Conservation (phyloP, 1,284 basidiomycete species). For the Cryptococcus maquisensis region DNA sequence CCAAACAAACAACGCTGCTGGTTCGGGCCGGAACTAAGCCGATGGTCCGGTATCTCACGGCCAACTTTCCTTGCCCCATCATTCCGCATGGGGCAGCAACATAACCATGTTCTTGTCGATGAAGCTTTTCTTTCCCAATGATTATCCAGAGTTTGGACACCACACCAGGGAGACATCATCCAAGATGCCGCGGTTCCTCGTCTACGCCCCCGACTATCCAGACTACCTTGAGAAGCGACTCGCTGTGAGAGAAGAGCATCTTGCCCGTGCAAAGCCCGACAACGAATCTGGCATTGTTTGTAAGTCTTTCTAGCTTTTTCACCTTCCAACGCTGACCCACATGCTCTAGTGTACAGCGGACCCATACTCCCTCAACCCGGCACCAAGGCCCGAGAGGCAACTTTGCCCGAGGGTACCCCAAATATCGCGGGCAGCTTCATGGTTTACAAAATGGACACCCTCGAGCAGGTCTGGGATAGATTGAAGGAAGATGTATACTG, state of each 20-base stretch:
- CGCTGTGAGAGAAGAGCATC: slow-evolving; percentile 35
- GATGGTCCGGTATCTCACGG: too few relatives aligned
- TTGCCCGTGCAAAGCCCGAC: slow-evolving; percentile 22
- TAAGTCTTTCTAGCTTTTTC: slow-evolving; percentile 12
- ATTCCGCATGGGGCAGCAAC: too few relatives aligned
- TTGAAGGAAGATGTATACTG: slow-evolving; percentile 35
- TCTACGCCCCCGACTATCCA: slow-evolving; percentile 44
- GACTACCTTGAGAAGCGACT: slow-evolving; percentile 36
- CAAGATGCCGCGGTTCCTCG: slow-evolving; percentile 24
- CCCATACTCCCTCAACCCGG: slow-evolving; percentile 17
- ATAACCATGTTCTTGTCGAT: too few relatives aligned
- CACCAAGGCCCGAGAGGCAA: slow-evolving; percentile 6
- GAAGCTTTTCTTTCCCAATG: too few relatives aligned
- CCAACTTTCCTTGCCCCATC: too few relatives aligned
- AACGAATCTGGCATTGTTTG: slow-evolving; percentile 20
- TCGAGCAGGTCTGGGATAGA: slow-evolving; percentile 29
- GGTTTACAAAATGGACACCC: slow-evolving; percentile 15
- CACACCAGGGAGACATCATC: too few relatives aligned
- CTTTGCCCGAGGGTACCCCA: slow-evolving; percentile 13
- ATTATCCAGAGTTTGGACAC: too few relatives aligned
- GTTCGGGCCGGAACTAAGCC: too few relatives aligned
- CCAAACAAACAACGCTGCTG: too few relatives aligned
- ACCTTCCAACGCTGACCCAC: neutral
- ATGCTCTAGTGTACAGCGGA: slow-evolving; percentile 17
- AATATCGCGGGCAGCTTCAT: slow-evolving; percentile 21